phyloP scores from a whole-genome alignment of 2,329 filamentous ascomycete species.

The Penicillium hordei region DNA sequence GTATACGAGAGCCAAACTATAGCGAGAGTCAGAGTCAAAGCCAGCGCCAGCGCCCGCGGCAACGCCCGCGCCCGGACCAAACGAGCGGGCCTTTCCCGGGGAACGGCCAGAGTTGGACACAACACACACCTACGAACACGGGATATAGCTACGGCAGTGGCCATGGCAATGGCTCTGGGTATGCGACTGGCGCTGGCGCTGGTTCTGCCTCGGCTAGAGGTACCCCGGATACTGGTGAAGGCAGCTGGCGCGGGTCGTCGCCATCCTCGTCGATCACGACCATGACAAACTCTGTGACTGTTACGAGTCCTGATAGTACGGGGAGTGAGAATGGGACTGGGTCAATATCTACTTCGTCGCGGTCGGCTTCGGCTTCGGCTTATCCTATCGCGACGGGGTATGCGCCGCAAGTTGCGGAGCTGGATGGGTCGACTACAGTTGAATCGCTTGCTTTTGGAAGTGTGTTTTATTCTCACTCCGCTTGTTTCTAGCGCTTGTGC shows the following conservation, averaged over 20 bases:
- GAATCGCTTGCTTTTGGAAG: constrained; percentile 6
- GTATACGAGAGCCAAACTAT: constrained; percentile 2
- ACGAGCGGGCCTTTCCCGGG: neutral
- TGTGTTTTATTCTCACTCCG: neutral
- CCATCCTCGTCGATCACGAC: constrained; percentile 21
- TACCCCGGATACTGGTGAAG: constrained; percentile 7
- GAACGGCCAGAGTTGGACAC: neutral
- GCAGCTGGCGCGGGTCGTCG: constrained; percentile 22
- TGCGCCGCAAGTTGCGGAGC: constrained; percentile 10
- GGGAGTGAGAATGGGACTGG: constrained; percentile 17
- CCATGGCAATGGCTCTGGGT: neutral
- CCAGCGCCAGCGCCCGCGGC: neutral
- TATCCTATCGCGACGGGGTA: constrained; percentile 14
- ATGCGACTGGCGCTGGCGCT: neutral
- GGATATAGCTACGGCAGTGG: neutral
- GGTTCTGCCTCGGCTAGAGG: neutral
- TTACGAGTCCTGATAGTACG: constrained; percentile 26
- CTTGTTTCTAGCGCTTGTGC: neutral
- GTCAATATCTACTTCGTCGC: neutral
- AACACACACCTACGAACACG: neutral
- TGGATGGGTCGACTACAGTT: constrained; percentile 6
- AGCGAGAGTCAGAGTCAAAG: neutral
- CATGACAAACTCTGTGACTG: constrained; percentile 16
- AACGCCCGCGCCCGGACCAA: neutral
- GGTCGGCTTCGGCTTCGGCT: neutral